Evolutionary conservation across 2,329 filamentous ascomycete genomes (phyloP).

Genomic region (Fusarium sp.): DNA sequence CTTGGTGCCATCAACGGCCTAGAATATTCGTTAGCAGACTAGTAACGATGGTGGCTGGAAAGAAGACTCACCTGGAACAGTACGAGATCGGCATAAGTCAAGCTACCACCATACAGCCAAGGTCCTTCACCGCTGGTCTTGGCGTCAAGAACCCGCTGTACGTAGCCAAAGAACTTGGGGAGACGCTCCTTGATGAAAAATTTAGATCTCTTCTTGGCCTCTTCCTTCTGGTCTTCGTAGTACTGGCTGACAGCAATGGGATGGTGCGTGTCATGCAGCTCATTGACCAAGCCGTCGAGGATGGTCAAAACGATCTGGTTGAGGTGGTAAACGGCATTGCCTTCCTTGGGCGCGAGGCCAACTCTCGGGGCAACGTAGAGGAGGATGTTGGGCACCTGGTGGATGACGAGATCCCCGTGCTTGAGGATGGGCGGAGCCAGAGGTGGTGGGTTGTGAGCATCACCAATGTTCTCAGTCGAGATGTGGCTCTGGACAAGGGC

Average conservation of each 20-base stretch:
- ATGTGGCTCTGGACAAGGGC: constrained; percentile 61
- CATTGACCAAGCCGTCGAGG: constrained; percentile 75
- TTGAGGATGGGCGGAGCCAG: constrained; percentile 75
- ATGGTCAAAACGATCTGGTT: constrained; percentile 75
- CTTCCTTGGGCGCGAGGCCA: constrained; percentile 61
- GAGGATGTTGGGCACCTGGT: constrained; percentile 79
- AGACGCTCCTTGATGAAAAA: constrained; percentile 71
- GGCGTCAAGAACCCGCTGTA: constrained; percentile 70
- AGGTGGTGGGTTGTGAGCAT: constrained; percentile 69
- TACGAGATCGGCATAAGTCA: constrained; percentile 80
- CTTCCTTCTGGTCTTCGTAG: constrained; percentile 81
- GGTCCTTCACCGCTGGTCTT: constrained; percentile 67
- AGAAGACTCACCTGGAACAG: constrained; percentile 70
- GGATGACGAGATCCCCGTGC: constrained; percentile 70
- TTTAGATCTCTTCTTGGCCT: constrained; percentile 66
- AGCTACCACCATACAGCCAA: constrained; percentile 71
- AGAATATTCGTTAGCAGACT: constrained; percentile 48
- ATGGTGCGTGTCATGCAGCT: constrained; percentile 81
- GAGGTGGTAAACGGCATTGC: constrained; percentile 64
- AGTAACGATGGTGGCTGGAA: not conserved
- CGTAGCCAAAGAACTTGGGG: constrained; percentile 78
- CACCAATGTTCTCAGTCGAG: constrained; percentile 57
- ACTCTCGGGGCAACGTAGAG: constrained; percentile 73
- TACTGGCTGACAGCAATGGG: constrained; percentile 69
- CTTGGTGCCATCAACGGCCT: constrained; percentile 63